These are phyloP conservation scores for Kwoniella europaea DNA, from an alignment of 768 basidiomycete genomes.

Conservation along the genomic window DNA sequence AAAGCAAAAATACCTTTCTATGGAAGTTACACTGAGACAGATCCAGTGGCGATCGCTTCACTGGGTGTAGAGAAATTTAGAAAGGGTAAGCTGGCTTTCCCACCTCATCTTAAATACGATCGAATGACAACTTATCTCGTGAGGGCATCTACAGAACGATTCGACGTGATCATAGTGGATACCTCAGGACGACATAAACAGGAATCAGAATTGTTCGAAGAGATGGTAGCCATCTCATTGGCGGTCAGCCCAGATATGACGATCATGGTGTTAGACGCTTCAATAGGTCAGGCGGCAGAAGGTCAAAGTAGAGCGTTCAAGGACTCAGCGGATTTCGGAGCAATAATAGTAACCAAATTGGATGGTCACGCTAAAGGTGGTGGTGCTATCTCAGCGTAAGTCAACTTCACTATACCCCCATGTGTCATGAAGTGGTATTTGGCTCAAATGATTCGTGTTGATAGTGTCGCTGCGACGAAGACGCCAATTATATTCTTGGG, in stretches of 20 bases:
- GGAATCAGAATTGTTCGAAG: conserved; percentile 92
- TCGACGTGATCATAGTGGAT: conserved; percentile 98
- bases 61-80: conserved; percentile 97
- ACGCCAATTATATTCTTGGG: conserved; percentile 99
- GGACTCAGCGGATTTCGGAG: conserved; percentile 95
- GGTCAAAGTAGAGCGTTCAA: conserved; percentile 96
- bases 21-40: conserved; percentile 97
- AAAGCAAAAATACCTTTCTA: conserved; percentile 99
- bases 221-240: conserved; percentile 95
- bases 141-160: conserved; percentile 66
- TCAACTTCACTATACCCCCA: conserved; percentile 29
- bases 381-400: conserved; percentile 97
- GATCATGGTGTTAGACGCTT: conserved; percentile 91
- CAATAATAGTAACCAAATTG: conserved; percentile 99
- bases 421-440: background rate
- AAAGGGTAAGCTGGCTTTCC: conserved; percentile 62
- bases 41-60: conserved; percentile 91
- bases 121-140: conserved; percentile 7
- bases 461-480: conserved; percentile 94
- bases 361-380: conserved; percentile 99
- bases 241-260: conserved; percentile 97
- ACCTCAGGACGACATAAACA: conserved; percentile 97
- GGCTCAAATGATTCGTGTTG: background rate
- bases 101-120: background rate
- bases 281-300: conserved; percentile 98